Evolutionary conservation across 257 asterid species (phyloP), one percentile per base, ranked within the genome.

Genomic region (Prunella vulgaris): DNA sequence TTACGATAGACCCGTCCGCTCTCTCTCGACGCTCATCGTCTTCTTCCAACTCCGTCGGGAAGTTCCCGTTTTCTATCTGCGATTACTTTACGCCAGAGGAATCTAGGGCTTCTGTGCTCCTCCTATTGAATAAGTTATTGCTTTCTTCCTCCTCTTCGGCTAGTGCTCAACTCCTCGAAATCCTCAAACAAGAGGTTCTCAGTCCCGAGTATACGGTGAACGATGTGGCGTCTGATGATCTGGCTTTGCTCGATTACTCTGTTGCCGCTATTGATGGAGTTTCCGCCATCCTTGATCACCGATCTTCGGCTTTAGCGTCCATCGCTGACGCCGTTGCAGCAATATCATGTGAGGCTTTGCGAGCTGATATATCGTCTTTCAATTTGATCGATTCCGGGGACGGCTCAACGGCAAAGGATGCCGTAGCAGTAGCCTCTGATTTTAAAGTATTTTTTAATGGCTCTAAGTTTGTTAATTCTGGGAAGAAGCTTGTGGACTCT

Each of bases 301-400:
- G 84, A 8, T 70, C 78, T 33, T 77, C 85, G 10, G 76, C 77
- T 7, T 58, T 94, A 21, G 70, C 87, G 3, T 38, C 82, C 7
- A 28, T 89, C 15, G 80, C 78, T 28, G 97, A 91, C 38, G 95
- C 83, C 8, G 83, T 86, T 48, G 95, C 96, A 5, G 96, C 97
- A n/a, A 62, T 94, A 46, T 83, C 97, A 7, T 91, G 96, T 14
- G 99, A 94, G 85, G 97, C 96, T 13, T 69, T 94, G 76, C 70
- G 84, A 32, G 95, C 87, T 5, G 92, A 91, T 32, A 54, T 57
- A 6, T 72, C 89, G 1, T 75, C 87, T n/a, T 94, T 94, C 73
- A 85, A 86, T 78, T 74, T 91, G 77, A 83, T 80, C 33, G 97
- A 94, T 77, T 89, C 99, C 0, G 99, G 99, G 5, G 99, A 94